phyloP scores from a whole-genome alignment of 805 yeast species.

The Yamadazyma paraphyllophila region DNA sequence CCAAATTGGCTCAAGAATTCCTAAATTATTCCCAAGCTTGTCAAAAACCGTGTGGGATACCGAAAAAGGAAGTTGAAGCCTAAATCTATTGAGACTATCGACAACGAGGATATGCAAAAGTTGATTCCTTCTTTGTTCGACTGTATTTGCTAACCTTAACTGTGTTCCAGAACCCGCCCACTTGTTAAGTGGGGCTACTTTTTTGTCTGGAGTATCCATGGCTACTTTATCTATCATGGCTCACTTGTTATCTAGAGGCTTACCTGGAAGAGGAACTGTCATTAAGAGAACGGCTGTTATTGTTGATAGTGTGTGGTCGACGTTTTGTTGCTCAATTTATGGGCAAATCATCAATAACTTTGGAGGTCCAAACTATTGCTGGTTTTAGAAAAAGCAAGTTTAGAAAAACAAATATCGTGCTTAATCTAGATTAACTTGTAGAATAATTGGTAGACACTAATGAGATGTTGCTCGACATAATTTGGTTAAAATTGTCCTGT shows the following conservation, averaged over 20 bases:
- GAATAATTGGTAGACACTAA: no score
- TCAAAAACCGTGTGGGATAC: slow-evolving; percentile 99
- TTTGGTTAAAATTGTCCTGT: no score
- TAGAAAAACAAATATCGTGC: no score
- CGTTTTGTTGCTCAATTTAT: slow-evolving; percentile 99
- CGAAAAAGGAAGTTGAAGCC: slow-evolving; percentile 95
- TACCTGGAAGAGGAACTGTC: slow-evolving; percentile 98
- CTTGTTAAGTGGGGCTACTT: slow-evolving; percentile 98
- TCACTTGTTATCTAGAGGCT: slow-evolving; percentile 98
- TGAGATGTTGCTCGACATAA: no score
- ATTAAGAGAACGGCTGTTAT: slow-evolving; percentile 99
- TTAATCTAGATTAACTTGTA: no score
- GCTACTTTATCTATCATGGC: slow-evolving; percentile 99
- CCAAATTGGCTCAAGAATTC: slow-evolving; percentile 98
- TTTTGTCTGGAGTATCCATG: slow-evolving; percentile 98
- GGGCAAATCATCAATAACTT: slow-evolving; percentile 91
- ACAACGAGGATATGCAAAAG: slow-evolving; percentile 99
- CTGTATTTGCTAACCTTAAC: slow-evolving; percentile 95
- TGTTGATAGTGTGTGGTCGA: slow-evolving; percentile 99
- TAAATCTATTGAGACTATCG: slow-evolving; percentile 95
- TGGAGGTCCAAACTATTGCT: slow-evolving; percentile 93
- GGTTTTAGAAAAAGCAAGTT: no score
- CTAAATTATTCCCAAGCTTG: slow-evolving; percentile 96
- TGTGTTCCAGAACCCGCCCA: slow-evolving; percentile 99
- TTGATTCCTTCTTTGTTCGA: slow-evolving; percentile 96